A percentile compares a stretch with the other conserved stretches of the same genome.
phyloP scores from a whole-genome alignment of 495 filamentous ascomycete genomes.

The Staphylotrichum longicolle region DNA sequence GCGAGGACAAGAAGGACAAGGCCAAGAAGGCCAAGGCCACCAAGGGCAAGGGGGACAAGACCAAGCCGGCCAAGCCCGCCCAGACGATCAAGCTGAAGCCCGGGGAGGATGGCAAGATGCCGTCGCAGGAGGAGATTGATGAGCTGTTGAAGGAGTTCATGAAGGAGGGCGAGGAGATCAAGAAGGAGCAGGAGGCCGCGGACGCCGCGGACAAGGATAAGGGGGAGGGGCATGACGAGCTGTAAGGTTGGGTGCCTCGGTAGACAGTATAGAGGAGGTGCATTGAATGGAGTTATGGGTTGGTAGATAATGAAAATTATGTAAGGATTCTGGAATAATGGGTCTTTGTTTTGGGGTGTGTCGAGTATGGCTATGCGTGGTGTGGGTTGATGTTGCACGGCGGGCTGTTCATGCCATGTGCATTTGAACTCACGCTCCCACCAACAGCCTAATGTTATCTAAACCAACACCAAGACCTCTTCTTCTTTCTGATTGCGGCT shows the following conservation, averaged over 20 bases:
- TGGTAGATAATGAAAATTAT: too few species aligned
- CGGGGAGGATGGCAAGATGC: conserved; percentile 42
- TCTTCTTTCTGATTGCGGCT: too few species aligned
- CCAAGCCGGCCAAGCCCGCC: conserved; percentile 36
- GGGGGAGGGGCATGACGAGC: conserved; percentile 47
- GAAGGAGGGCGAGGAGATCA: conserved; percentile 36
- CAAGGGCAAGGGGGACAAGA: conserved; percentile 29
- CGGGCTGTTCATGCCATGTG: too few species aligned
- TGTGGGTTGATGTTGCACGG: too few species aligned
- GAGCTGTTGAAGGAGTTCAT: conserved; percentile 48
- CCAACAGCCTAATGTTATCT: too few species aligned
- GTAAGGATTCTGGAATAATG: too few species aligned
- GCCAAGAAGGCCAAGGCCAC: conserved; percentile 35
- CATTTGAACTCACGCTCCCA: too few species aligned
- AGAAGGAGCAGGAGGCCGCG: conserved; percentile 5
- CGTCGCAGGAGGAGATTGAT: conserved; percentile 46
- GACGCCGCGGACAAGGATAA: conserved; percentile 25
- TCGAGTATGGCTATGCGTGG: too few species aligned
- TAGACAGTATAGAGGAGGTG: not conserved
- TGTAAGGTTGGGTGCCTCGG: conserved; percentile 33
- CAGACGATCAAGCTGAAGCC: conserved; percentile 40
- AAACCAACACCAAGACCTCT: too few species aligned
- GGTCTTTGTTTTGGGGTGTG: too few species aligned
- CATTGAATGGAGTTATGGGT: conserved; percentile 8
- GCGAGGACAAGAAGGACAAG: conserved; percentile 44